These are phyloP conservation scores for Teratosphaeria viscida DNA, from an alignment of 2,329 filamentous ascomycete species.

Conservation along the genomic window DNA sequence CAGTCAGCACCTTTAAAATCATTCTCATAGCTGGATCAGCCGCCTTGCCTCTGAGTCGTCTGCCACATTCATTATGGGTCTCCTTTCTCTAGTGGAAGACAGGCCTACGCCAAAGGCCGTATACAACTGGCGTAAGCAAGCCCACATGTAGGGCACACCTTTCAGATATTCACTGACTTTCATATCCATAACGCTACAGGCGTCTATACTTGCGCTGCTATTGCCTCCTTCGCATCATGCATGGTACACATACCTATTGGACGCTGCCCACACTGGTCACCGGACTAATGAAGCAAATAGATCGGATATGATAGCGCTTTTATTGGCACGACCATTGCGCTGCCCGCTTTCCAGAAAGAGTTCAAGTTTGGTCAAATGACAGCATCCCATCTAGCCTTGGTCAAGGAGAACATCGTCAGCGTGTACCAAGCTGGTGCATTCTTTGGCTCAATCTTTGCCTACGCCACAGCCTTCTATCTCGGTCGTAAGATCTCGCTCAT, in stretches of 20 bases:
- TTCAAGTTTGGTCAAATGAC: constrained; percentile 51
- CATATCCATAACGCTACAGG: too few species aligned
- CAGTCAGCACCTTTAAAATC: neutral
- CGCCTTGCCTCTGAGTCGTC: neutral
- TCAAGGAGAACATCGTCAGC: constrained; percentile 68
- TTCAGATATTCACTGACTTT: neutral
- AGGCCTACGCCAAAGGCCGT: constrained; percentile 46
- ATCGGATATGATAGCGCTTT: constrained; percentile 42
- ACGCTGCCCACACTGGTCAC: neutral
- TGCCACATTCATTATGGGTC: constrained; percentile 21
- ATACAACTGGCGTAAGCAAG: constrained; percentile 44
- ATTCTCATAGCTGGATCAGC: neutral
- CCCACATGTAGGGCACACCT: too few species aligned
- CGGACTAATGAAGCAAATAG: constrained; percentile 41
- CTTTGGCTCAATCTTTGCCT: constrained; percentile 65
- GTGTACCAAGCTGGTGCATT: constrained; percentile 69
- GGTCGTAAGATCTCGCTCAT: constrained; percentile 57
- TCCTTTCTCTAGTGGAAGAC: constrained; percentile 28
- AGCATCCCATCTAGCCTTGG: constrained; percentile 41
- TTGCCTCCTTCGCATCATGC: constrained; percentile 47
- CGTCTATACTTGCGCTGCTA: constrained; percentile 45
- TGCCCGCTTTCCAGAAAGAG: constrained; percentile 58
- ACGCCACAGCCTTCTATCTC: constrained; percentile 54
- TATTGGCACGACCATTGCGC: constrained; percentile 64
- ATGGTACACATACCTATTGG: constrained; percentile 32